These are phyloP conservation scores for Euphorbia tirucalli DNA, from an alignment of 345 rosid genomes.

Conservation along the genomic window DNA sequence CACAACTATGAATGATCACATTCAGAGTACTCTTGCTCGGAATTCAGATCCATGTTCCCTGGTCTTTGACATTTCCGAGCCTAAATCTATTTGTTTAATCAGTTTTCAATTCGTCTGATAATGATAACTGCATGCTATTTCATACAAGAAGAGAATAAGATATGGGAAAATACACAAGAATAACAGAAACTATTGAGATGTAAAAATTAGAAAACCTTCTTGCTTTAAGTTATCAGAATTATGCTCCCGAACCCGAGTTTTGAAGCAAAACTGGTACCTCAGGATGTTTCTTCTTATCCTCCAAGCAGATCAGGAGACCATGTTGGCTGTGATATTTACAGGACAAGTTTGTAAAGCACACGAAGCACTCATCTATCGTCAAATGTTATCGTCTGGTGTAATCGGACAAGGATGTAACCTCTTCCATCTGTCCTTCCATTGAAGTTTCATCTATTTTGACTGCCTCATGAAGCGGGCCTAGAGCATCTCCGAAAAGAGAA, in stretches of 20 bases:
- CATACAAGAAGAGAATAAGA: background rate
- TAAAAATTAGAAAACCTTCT: slow-evolving; percentile 4
- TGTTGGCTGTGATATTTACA: slow-evolving; percentile 52
- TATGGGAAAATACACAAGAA: background rate
- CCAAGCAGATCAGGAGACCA: slow-evolving; percentile 23
- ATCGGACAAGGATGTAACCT: slow-evolving; percentile 16
- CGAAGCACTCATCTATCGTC: background rate
- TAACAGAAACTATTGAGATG: background rate
- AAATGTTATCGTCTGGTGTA: slow-evolving; percentile 29
- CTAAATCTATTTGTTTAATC: too few relatives aligned
- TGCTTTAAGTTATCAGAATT: slow-evolving; percentile 10
- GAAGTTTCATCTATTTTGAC: slow-evolving; percentile 28
- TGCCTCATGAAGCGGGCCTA: slow-evolving; percentile 45
- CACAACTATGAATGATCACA: too few relatives aligned
- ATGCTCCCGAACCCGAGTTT: slow-evolving; percentile 10
- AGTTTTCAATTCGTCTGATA: background rate
- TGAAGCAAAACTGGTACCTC: background rate
- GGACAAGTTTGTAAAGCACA: slow-evolving; percentile 1
- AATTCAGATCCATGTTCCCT: too few relatives aligned
- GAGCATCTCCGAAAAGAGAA: slow-evolving; percentile 62
- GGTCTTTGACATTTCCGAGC: too few relatives aligned
- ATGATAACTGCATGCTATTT: background rate
- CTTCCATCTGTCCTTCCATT: slow-evolving; percentile 14
- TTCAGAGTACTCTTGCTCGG: background rate
- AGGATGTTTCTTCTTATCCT: slow-evolving; percentile 12